Base-by-base conservation (phyloP, 495 filamentous ascomycete genomes). In the Cenococcum geophilum region DNA sequence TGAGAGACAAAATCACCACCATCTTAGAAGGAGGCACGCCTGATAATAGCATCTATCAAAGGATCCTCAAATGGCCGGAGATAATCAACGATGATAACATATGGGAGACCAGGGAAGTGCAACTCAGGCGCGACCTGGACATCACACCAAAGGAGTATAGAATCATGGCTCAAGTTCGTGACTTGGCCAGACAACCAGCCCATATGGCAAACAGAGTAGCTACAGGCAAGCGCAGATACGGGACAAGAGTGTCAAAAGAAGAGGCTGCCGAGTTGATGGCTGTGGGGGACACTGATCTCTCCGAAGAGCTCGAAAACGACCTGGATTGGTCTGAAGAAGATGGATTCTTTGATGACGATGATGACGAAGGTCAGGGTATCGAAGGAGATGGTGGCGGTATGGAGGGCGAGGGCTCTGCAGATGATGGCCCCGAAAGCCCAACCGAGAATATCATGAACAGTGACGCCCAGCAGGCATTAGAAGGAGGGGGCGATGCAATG, bases 1-100 rank as follows among this genome's bases (percentile, higher is more conserved):
- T 97, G 89, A 86, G 87, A 57, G 79, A 82, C 49, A 97, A 95
- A 73, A 85, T 95, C 59, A 68, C 71, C 9, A 67, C 73, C 1
- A 53, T 87, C 6, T 60, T 76, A 1, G 70, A 77, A 14, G 79
- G 79, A 4, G 66, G 70, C 0, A 43, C 59, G 11, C 64, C 71
- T 5, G 69, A 75, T 5, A 82, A 89, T 58, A 71, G 70, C 22
- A 81, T 84, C 20, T 52, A 25, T 32, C 10, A 52, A 27, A 23
- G 49, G 9, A 52, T 52, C 25, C 49, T 52, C 21, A 9, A 22
- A 8, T 16, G 21, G 21, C 49, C 49, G 9, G 49, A 52, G 49
- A 23, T 25, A 23, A 25, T 52, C 49, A 52, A 16, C 18, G 40
- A 45, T 45, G 40, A 45, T 14, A 18, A 18, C 40, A 18, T 18